Conservation (phyloP, 1,284 basidiomycete species). For the Ustanciosporium gigantosporum region DNA sequence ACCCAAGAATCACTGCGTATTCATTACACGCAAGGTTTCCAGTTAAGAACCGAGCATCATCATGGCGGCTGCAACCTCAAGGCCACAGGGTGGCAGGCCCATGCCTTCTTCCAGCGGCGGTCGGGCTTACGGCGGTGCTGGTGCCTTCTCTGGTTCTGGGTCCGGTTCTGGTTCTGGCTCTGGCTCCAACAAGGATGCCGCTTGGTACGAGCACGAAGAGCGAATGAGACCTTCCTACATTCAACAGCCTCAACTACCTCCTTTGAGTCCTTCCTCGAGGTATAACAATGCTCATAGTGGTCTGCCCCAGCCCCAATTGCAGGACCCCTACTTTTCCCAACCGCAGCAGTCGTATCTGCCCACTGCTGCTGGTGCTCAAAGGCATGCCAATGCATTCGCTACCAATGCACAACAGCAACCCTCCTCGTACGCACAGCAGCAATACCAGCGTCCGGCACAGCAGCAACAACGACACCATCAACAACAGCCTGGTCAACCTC, state of each 20-base stretch:
- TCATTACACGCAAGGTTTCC: too few species aligned
- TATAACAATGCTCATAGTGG: slow-evolving; percentile 12
- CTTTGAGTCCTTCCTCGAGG: slow-evolving; percentile 8
- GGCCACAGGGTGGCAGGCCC: slow-evolving; percentile 31
- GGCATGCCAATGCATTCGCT: not conserved
- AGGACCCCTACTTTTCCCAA: not conserved
- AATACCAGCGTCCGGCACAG: not conserved
- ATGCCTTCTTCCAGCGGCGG: slow-evolving; percentile 35
- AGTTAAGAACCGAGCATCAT: too few species aligned
- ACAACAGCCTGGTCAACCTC: not conserved
- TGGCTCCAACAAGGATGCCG: slow-evolving; percentile 30
- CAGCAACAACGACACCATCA: slow-evolving; percentile 11
- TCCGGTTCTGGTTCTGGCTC: slow-evolving; percentile 1
- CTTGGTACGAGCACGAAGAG: slow-evolving; percentile 56
- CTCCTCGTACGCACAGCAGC: not conserved
- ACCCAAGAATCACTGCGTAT: too few species aligned
- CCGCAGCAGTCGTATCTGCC: not conserved
- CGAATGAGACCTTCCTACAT: slow-evolving; percentile 53
- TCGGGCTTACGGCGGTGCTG: slow-evolving; percentile 18
- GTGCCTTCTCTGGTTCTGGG: slow-evolving; percentile 4
- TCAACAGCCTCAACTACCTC: slow-evolving; percentile 30
- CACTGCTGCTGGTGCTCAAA: not conserved
- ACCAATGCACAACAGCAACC: not conserved
- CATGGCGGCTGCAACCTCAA: slow-evolving; percentile 24
- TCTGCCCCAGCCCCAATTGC: not conserved